phyloP scores from a whole-genome alignment of 2,329 filamentous ascomycete species.

The Penicillium janthinellum region DNA sequence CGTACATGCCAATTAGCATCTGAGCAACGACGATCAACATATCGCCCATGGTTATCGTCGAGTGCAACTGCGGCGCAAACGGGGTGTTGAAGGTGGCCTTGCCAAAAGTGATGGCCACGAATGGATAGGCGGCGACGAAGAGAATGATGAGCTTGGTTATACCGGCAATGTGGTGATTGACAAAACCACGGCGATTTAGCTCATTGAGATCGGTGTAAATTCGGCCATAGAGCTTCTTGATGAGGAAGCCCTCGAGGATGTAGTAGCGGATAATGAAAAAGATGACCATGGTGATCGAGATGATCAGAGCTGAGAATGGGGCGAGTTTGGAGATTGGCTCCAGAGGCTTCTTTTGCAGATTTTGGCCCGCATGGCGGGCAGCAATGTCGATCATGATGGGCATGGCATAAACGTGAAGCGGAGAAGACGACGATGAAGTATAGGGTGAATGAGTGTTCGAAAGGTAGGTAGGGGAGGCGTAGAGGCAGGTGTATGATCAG shows the following conservation, averaged over 20 bases:
- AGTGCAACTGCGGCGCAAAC: conserved; percentile 27
- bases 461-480: neutral
- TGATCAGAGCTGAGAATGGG: conserved; percentile 30
- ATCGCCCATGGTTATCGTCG: conserved; percentile 44
- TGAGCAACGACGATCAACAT: conserved; percentile 44
- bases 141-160: conserved; percentile 46
- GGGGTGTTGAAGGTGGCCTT: conserved; percentile 35
- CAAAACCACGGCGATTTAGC: conserved; percentile 43
- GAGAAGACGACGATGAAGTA: neutral
- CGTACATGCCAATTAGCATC: conserved; percentile 50
- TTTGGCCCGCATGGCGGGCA: neutral
- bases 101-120: conserved; percentile 43
- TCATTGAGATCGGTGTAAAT: conserved; percentile 42
- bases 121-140: conserved; percentile 45
- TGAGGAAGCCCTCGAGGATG: conserved; percentile 45
- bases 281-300: conserved; percentile 30
- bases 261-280: conserved; percentile 48
- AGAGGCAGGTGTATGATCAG: neutral
- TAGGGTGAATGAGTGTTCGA: too few relatives aligned
- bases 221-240: conserved; percentile 37
- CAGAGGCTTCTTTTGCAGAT: conserved; percentile 4
- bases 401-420: neutral
- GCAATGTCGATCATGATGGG: neutral
- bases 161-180: conserved; percentile 52
- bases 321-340: conserved; percentile 29